These are phyloP conservation scores for Aegilops umbellulata DNA, from an alignment of 176 grass and related monocot genomes.

Conservation along the genomic window DNA sequence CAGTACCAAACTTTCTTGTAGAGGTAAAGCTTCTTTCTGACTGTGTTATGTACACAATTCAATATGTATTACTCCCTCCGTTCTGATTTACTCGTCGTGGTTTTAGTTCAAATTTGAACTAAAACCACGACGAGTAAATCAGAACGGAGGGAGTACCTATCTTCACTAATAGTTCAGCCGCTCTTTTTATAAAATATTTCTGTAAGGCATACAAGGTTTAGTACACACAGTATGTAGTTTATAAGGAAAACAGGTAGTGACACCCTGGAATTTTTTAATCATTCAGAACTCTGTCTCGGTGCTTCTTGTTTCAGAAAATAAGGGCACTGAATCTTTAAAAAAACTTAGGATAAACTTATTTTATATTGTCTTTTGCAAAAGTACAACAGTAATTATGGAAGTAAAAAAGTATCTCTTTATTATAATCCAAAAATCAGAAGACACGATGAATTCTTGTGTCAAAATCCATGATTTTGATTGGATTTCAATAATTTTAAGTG, in stretches of 20 bases:
- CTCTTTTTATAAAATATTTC: neutral
- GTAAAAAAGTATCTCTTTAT: neutral
- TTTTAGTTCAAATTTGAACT: too few relatives aligned
- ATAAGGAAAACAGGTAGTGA: neutral
- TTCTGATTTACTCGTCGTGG: too few relatives aligned
- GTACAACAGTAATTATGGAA: neutral
- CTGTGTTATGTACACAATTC: neutral
- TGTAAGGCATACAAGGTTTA: neutral
- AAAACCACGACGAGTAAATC: too few relatives aligned
- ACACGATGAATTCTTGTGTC: neutral
- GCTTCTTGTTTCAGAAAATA: slow-evolving; percentile 13
- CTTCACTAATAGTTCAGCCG: neutral
- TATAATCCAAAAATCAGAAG: slow-evolving; percentile 1
- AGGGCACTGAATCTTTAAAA: neutral
- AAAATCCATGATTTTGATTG: neutral
- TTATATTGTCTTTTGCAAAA: neutral
- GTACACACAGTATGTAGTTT: slow-evolving; percentile 7
- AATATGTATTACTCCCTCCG: neutral
- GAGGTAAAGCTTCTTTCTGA: slow-evolving; percentile 48
- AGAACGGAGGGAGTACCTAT: too few relatives aligned
- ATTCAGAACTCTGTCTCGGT: neutral
- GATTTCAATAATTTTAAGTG: neutral
- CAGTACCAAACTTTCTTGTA: slow-evolving; percentile 79
- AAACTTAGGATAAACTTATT: neutral
- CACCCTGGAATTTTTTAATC: neutral